Evolutionary conservation across 2,329 filamentous ascomycete genomes (phyloP).

Genomic region (Exserohilum turcica): DNA sequence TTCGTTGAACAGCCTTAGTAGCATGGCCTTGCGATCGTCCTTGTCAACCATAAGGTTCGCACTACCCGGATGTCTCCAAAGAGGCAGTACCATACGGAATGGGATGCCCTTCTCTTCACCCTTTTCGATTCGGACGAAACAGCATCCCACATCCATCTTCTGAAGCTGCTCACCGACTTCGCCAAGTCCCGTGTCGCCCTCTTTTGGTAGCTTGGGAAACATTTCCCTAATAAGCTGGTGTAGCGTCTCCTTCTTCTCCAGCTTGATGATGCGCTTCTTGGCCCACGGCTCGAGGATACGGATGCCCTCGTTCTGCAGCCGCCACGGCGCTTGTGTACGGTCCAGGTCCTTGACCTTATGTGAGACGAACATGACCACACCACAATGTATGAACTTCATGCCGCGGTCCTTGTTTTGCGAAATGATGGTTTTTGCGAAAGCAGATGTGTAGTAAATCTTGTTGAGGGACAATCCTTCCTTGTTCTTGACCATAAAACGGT

Average conservation of each 20-base stretch:
- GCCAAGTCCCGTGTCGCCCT: conserved; percentile 74
- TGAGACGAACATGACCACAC: conserved; percentile 86
- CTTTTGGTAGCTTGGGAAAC: conserved; percentile 85
- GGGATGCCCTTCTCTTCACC: conserved; percentile 67
- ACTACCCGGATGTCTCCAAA: conserved; percentile 92
- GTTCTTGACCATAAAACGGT: conserved; percentile 96
- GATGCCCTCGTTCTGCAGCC: conserved; percentile 93
- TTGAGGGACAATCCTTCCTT: conserved; percentile 84
- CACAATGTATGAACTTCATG: conserved; percentile 94
- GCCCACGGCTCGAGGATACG: conserved; percentile 91
- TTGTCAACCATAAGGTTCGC: conserved; percentile 98
- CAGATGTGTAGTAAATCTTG: conserved; percentile 94
- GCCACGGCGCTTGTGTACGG: conserved; percentile 87
- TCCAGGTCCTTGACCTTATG: conserved; percentile 88
- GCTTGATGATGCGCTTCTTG: conserved; percentile 78
- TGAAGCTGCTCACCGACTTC: conserved; percentile 86
- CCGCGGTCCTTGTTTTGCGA: conserved; percentile 85
- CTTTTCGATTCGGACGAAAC: conserved; percentile 82
- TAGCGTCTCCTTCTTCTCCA: conserved; percentile 76
- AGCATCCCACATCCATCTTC: conserved; percentile 85
- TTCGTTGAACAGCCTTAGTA: conserved; percentile 89
- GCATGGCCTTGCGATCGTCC: conserved; percentile 89
- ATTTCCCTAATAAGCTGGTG: conserved; percentile 87
- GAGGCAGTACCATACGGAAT: conserved; percentile 84
- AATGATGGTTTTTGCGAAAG: conserved; percentile 82